Percentiles rank a stretch among this genome's conserved stretches.
Conservation (phyloP, 805 yeast species). For the Kodamaea restingae region DNA sequence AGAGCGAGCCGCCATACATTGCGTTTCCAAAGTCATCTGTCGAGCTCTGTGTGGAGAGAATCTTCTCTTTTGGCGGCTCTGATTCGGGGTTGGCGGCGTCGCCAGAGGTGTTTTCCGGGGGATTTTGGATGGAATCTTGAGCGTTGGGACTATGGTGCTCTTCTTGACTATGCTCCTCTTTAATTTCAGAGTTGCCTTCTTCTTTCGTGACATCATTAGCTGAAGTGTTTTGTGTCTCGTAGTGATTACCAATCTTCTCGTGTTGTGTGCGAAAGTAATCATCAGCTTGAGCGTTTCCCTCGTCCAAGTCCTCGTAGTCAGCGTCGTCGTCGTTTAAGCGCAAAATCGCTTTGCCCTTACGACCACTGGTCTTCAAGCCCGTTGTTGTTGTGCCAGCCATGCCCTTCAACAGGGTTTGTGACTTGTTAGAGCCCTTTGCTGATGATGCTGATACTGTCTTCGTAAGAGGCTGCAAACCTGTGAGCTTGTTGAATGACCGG, state of each 20-base stretch:
- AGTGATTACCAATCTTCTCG: not conserved
- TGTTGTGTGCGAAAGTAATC: not conserved
- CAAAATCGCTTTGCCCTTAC: constrained; percentile 38
- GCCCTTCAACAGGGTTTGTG: constrained; percentile 33
- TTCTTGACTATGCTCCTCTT: too few species aligned
- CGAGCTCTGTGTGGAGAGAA: constrained; percentile 16
- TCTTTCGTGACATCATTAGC: too few species aligned
- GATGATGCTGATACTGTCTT: constrained; percentile 30
- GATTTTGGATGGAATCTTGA: too few species aligned
- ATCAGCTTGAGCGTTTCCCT: constrained; percentile 1
- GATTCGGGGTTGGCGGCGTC: too few species aligned
- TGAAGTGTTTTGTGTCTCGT: too few species aligned
- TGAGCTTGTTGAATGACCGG: constrained; percentile 34
- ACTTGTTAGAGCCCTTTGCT: constrained; percentile 25
- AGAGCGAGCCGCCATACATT: constrained; percentile 40
- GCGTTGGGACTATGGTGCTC: too few species aligned
- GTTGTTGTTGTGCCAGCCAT: constrained; percentile 12
- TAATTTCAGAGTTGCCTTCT: too few species aligned
- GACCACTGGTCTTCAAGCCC: constrained; percentile 36
- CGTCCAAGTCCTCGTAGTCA: constrained; percentile 33
- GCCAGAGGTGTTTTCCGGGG: too few species aligned
- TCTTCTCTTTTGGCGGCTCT: not conserved
- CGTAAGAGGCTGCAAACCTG: constrained; percentile 36
- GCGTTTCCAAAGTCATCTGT: constrained; percentile 27
- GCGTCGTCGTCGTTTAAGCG: constrained; percentile 37